Conservation (phyloP, 2,329 filamentous ascomycete species). For the Clonostachys byssicola region DNA sequence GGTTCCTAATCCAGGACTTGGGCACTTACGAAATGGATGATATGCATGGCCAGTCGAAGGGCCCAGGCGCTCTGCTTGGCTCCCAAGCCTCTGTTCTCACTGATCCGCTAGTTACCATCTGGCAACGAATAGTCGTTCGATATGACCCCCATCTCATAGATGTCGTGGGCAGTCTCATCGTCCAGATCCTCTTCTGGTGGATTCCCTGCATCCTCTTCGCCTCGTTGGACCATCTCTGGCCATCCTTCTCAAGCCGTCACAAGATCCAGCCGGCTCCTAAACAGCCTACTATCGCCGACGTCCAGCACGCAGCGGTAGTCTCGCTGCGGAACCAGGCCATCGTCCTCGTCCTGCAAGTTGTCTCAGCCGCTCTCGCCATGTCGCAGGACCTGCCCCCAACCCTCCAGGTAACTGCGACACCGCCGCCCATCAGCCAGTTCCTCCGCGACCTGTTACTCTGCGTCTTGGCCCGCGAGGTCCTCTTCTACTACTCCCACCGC, state of each 20-base stretch:
- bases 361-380: constrained; percentile 9
- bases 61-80: too few species aligned
- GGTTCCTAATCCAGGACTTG: too few species aligned
- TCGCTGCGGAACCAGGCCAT: constrained; percentile 43
- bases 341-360: constrained; percentile 22
- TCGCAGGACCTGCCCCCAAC: constrained; percentile 13
- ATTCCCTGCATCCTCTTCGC: constrained; percentile 34
- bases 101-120: constrained; percentile 4
- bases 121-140: constrained; percentile 12
- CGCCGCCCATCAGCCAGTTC: constrained; percentile 30
- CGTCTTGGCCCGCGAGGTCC: constrained; percentile 36
- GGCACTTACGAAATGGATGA: too few species aligned
- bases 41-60: too few species aligned
- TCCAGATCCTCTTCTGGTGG: constrained; percentile 42
- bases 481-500: constrained; percentile 55
- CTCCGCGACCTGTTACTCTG: constrained; percentile 33
- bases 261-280: constrained; percentile 49
- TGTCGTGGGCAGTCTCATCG: constrained; percentile 27
- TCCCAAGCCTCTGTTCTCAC: too few species aligned
- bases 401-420: constrained; percentile 27
- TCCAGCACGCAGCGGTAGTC: constrained; percentile 34
- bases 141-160: constrained; percentile 28
- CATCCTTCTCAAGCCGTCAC: constrained; percentile 42
- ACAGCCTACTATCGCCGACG: constrained; percentile 39
- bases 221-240: constrained; percentile 34